Conservation (phyloP, 78 protist genomes). For the Creolimax fragrantissima region DNA sequence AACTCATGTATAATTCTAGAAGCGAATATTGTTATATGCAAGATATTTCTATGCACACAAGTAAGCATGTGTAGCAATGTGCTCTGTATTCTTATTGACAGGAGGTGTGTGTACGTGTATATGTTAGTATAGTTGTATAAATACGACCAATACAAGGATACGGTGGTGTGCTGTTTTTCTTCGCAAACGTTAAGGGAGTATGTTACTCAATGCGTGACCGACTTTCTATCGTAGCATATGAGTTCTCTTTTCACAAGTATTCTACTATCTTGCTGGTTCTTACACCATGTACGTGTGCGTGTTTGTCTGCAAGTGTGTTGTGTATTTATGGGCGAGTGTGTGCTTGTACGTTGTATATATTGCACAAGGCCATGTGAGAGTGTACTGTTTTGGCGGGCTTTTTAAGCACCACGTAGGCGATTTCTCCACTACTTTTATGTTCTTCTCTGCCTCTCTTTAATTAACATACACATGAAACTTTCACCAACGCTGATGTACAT, state of each 20-base stretch:
- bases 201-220: neutral
- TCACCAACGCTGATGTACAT: no score
- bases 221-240: neutral
- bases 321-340: neutral
- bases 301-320: neutral
- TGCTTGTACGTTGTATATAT: neutral
- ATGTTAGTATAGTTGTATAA: neutral
- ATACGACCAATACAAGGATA: neutral
- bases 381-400: no score
- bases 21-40: neutral
- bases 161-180: neutral
- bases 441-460: no score
- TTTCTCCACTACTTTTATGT: no score
- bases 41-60: neutral
- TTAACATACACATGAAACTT: no score
- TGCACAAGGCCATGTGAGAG: neutral
- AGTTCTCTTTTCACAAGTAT: no score
- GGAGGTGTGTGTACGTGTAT: neutral
- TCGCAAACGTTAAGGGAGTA: neutral
- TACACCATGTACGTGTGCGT: neutral
- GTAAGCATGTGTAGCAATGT: no score
- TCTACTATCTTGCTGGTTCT: no score
- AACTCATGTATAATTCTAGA: no score
- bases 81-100: no score
- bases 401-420: no score